Base-by-base conservation (phyloP, 768 basidiomycete species). In the Serpula lacrymans region DNA sequence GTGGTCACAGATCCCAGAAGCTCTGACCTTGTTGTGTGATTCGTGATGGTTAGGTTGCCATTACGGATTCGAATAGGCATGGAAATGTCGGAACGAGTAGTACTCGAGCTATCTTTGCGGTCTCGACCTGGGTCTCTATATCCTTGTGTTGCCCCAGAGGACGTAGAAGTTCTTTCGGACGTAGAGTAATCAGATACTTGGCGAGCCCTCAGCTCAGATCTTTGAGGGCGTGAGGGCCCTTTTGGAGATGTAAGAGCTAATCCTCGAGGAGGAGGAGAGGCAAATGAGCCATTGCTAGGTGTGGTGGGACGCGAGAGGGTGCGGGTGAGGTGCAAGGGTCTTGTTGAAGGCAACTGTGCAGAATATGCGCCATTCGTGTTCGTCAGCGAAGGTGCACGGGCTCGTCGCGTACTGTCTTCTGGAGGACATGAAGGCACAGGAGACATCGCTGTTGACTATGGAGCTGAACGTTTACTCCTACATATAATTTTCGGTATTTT, bases 141-240 rank as follows among this genome's bases (percentile, higher is more conserved):
- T 41, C 63, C 64, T 36, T 52, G 55, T 33, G 51, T 53, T 39
- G 47, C 40, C 35, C 59, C 62, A 17, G 74, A 75, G 23, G 72
- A 71, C 4, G 63, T 59, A 12, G 75, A 78, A 26, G 63, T 58
- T 16, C 68, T 66, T 44, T 81, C 79, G 30, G 75, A 73, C 22
- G 55, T 62, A 30, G 75, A 72, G 47, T 76, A 65, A 35, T 82
- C 80, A 16, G 78, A 73, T 39, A 63, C 58, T 41, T 68, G 63
- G 24, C 80, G 71, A 39, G 65, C 67, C 56, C 84, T 72, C 28
- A 80, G 61, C 35, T 84, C 84, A 11, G 84, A 86, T 54, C 83
- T 67, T 54, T 78, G 76, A 11, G 84, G 84, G 34, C 84, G 75
- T 36, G 74, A 67, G 13, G 84, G 83, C 13, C 75, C 77, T 45